Percentiles rank a stretch among this genome's conserved stretches.
phyloP scores from a whole-genome alignment of 352 stramenopile species.

The Phytophthora megakarya region DNA sequence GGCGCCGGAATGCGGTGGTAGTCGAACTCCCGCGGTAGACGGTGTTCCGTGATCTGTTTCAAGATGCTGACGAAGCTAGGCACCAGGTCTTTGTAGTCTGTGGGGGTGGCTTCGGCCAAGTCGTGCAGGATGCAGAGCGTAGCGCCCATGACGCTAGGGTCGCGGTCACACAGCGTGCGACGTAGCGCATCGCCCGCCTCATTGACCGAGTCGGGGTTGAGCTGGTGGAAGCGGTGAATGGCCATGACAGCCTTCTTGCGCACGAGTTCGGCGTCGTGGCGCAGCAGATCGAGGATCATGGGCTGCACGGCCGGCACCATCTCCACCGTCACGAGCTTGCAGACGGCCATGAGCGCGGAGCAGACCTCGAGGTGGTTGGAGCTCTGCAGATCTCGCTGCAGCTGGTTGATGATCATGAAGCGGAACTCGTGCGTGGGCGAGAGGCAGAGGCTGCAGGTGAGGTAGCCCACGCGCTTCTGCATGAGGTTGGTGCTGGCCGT shows the following conservation, averaged over 20 bases:
- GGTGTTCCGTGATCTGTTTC: constrained; percentile 99
- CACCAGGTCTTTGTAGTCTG: constrained; percentile 98
- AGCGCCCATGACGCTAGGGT: constrained; percentile 98
- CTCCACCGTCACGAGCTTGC: constrained; percentile 97
- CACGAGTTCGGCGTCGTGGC: constrained; percentile 96
- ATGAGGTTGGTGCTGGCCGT: constrained; percentile 97
- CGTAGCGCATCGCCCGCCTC: constrained; percentile 93
- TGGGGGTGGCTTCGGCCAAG: constrained; percentile 88
- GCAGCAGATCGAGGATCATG: constrained; percentile 96
- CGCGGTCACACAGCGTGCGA: constrained; percentile 97
- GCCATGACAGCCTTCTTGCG: constrained; percentile 99
- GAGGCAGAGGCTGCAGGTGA: constrained; percentile 95
- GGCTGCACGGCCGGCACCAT: constrained; percentile 97
- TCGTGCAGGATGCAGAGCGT: constrained; percentile 94
- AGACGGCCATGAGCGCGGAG: constrained; percentile 95
- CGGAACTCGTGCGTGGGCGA: constrained; percentile 99
- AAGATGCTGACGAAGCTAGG: constrained; percentile 98
- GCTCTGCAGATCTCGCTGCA: constrained; percentile 94
- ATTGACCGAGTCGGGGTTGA: constrained; percentile 93
- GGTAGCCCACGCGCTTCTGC: constrained; percentile 98
- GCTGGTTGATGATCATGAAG: constrained; percentile 99
- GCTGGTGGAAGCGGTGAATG: constrained; percentile 98
- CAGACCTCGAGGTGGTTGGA: constrained; percentile 94
- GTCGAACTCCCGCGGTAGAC: constrained; percentile 98
- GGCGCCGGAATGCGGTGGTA: constrained; percentile 99